Evolutionary conservation across 345 rosid genomes (phyloP), one percentile per base, ranked within the genome.

Genomic region (Eucalyptus victrix): DNA sequence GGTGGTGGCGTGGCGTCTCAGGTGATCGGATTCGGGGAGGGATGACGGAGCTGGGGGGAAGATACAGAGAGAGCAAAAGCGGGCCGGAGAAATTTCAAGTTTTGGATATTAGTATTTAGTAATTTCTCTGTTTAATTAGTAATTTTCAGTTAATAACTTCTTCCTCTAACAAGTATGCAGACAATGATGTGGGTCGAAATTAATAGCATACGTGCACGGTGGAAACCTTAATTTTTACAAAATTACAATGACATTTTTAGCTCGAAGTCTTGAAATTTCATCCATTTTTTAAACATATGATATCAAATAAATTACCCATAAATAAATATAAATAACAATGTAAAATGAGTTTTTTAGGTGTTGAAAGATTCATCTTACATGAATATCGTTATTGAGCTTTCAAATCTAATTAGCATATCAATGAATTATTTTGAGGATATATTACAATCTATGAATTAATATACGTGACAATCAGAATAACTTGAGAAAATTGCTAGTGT

Each of bases 381-480:
- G 44, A 42, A 42, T 42, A 42, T 42, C 44, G 1, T 42, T 42
- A 2, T 42, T 42, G 44, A 42, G 44, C 44, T 42, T 42, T 42
- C 2, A 42, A 40, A 42, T 42, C 47, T 45, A 45, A 3, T 45
- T 45, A 45, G 9, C 47, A 9, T 45, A 45, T 45, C 47, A 45
- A 45, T 45, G 47, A 45, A 1, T 45, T 45, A 45, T 3, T 45
- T 45, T 9, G 47, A 45, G 47, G 47, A 9, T 45, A 45, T 45
- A 45, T 45, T 45, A 45, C 47, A 45, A 45, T 45, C 47, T 45
- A 45, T 45, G 47, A 44, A 44, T 44, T 44, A 44, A 44, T 44
- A 1, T 44, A 44, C 1, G 3, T 44, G 3, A 44, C 45, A 8
- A 44, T 44, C 1, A 10, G 1, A 44, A 44, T 44, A 44, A 44